Percentiles rank a stretch among this genome's conserved stretches.
These are phyloP conservation scores for Aureobasidium sp. DNA, from an alignment of 2,329 filamentous ascomycete genomes.

Conservation along the genomic window DNA sequence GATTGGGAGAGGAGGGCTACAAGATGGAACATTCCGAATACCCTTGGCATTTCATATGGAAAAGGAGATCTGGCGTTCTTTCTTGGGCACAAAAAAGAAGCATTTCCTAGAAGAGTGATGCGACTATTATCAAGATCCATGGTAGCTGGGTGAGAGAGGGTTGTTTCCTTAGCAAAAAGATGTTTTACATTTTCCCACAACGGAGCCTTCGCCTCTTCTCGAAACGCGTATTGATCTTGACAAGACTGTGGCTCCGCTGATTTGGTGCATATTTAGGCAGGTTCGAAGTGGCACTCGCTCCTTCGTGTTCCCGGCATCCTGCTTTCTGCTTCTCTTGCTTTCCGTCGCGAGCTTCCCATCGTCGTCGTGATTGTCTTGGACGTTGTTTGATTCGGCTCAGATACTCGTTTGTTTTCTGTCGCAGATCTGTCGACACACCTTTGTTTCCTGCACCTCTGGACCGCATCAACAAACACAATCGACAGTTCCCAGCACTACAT, in stretches of 20 bases:
- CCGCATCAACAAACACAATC: background rate
- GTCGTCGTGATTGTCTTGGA: no score
- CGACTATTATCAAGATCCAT: no score
- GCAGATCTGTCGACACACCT: background rate
- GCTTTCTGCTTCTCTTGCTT: no score
- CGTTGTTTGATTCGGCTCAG: no score
- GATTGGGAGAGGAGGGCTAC: background rate
- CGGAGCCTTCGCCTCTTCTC: background rate
- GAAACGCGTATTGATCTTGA: background rate
- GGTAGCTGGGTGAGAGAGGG: background rate
- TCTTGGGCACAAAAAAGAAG: background rate
- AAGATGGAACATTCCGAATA: background rate
- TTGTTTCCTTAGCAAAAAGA: background rate
- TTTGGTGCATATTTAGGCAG: no score
- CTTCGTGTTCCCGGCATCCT: no score
- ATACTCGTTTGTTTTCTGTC: background rate
- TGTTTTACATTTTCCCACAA: background rate
- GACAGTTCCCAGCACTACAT: no score
- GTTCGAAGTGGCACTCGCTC: no score
- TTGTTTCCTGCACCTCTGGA: background rate
- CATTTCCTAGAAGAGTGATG: background rate
- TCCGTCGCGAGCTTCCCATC: no score
- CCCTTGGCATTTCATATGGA: background rate
- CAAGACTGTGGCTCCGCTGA: background rate
- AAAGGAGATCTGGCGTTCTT: background rate